phyloP scores from a whole-genome alignment of 1,284 basidiomycete species.

The Apiotrichum siamense region DNA sequence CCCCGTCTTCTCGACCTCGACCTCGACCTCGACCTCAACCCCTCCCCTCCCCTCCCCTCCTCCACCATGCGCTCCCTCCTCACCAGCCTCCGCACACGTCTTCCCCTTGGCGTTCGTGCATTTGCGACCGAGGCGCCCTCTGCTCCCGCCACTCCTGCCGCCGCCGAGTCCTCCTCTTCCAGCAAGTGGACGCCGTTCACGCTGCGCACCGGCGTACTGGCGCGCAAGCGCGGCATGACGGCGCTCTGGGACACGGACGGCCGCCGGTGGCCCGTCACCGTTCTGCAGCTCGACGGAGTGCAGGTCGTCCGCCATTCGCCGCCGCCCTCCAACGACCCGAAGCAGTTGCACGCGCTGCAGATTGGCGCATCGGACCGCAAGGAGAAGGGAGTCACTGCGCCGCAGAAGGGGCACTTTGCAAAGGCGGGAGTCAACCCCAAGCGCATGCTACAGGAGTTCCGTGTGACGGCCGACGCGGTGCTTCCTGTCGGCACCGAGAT shows the following conservation, averaged over 20 bases:
- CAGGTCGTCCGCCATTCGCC: slow-evolving; percentile 46
- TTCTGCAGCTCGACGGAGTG: slow-evolving; percentile 59
- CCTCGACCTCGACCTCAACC: too few relatives aligned
- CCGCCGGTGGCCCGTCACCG: slow-evolving; percentile 78
- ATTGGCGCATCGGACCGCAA: slow-evolving; percentile 70
- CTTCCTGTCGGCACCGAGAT: slow-evolving; percentile 82
- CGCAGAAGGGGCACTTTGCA: slow-evolving; percentile 80
- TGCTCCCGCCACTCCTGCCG: slow-evolving; percentile 9
- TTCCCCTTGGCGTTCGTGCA: slow-evolving; percentile 9
- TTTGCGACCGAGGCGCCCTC: slow-evolving; percentile 22
- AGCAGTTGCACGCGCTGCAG: slow-evolving; percentile 75
- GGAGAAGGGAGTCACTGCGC: slow-evolving; percentile 60
- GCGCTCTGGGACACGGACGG: slow-evolving; percentile 88
- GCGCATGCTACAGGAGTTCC: slow-evolving; percentile 81
- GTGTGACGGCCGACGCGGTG: slow-evolving; percentile 80
- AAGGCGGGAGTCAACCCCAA: slow-evolving; percentile 80
- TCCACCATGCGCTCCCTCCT: slow-evolving; percentile 26
- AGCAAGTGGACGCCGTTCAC: slow-evolving; percentile 73
- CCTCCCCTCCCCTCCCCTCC: background rate
- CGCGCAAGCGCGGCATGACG: slow-evolving; percentile 93
- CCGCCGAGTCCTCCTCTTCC: slow-evolving; percentile 3
- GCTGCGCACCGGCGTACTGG: slow-evolving; percentile 87
- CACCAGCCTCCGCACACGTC: slow-evolving; percentile 11
- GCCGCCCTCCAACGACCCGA: slow-evolving; percentile 24
- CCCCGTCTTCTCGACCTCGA: too few relatives aligned